Evolutionary conservation across 129 eudicot genomes (phyloP), one percentile per base, ranked within the genome.

Genomic region (Dittrichia graveolens): DNA sequence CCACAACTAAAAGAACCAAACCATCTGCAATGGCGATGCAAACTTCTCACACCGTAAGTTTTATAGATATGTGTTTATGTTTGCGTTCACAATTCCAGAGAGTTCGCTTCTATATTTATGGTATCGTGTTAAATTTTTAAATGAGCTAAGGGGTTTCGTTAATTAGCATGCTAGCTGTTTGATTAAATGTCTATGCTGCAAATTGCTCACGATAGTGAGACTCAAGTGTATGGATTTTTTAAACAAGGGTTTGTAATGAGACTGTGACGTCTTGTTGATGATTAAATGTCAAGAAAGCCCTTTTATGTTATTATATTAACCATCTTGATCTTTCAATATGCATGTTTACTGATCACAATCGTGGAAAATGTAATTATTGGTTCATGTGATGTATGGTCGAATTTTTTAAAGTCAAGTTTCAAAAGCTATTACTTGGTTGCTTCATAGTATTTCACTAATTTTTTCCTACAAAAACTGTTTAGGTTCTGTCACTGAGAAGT

Each of bases 401-500:
- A 40, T 5, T 52, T 42, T 46, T 11, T 19, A 16, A 59, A 46
- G 40, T 42, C 41, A 4, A 49, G 44, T 72, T 46, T 40, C 57
- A 13, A 64, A 64, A 56, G 42, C 15, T 53, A 24, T 2, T 56
- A 46, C 31, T 57, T 78, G 79, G 62, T 47, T 38, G 54, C 41
- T 58, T 67, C 16, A 31, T 15, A 24, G 49, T 68, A 5, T 75
- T 66, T 15, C 18, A 61, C 79, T 73, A 6, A 74, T 53, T 52
- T 79, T 40, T 61, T 47, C 31, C 74, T 58, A 81, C 72, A 65
- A 47, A 65, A 31, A 49, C 52, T 79, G 63, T 80, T 81, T 83
- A 94, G 98, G 92, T 85, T 69, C 73, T 84, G 76, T 83, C 84
- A 16, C 67, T 85, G 78, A 84, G 82, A 78, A 79, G 82, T 79